phyloP scores from a whole-genome alignment of 2,329 filamentous ascomycete genomes.

The Beauveria sp. region DNA sequence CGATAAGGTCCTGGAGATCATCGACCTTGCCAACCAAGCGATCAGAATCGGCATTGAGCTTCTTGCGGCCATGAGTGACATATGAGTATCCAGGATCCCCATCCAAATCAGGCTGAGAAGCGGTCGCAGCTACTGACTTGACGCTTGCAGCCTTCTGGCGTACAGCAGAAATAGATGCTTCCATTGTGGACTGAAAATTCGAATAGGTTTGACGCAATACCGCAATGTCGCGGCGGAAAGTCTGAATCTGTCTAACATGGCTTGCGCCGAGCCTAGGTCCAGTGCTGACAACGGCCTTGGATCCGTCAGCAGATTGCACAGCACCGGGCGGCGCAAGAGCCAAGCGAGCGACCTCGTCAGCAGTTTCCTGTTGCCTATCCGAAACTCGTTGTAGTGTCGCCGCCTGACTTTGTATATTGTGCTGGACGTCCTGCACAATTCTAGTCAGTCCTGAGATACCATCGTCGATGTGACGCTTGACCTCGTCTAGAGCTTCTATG shows the following conservation, averaged over 20 bases:
- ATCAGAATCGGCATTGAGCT: conserved; percentile 79
- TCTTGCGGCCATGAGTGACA: conserved; percentile 79
- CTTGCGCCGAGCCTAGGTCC: conserved; percentile 43
- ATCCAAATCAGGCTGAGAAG: conserved; percentile 62
- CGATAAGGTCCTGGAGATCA: conserved; percentile 92
- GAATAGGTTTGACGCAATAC: conserved; percentile 90
- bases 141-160: conserved; percentile 74
- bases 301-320: conserved; percentile 34
- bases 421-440: conserved; percentile 79
- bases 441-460: conserved; percentile 72
- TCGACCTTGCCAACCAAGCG: conserved; percentile 86
- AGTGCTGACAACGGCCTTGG: conserved; percentile 24
- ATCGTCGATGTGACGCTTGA: conserved; percentile 93
- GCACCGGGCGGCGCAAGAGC: conserved; percentile 38
- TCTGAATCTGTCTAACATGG: conserved; percentile 72
- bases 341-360: conserved; percentile 70
- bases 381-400: conserved; percentile 77
- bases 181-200: conserved; percentile 80
- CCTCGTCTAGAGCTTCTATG: conserved; percentile 86
- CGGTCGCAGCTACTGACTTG: conserved; percentile 66
- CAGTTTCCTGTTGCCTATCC: conserved; percentile 81
- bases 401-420: conserved; percentile 75
- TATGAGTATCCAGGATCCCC: conserved; percentile 78
- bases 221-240: conserved; percentile 77
- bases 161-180: conserved; percentile 77